Base-by-base conservation (phyloP, 257 asterid genomes). In the Lycium barbarum region DNA sequence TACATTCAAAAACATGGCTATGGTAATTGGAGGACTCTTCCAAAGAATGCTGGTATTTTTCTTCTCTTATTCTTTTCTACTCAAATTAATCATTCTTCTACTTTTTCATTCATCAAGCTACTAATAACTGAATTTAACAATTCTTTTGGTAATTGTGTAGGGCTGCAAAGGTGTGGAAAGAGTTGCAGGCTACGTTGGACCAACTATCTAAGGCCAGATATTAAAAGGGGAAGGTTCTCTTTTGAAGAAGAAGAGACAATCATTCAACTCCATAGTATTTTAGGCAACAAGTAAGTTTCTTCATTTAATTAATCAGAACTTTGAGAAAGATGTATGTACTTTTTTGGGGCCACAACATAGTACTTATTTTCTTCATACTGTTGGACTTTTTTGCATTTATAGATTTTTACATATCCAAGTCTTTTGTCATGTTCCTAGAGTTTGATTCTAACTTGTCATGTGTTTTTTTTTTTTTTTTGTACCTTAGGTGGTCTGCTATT, bases 141-240 rank as follows among this genome's bases (percentile, higher is more conserved):
- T 14, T 81, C 2, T 54, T 61, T 84, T 63, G 51, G n/a, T 12
- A 33, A 9, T 15, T 38, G 1, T 79, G n/a, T 33, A 94, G 98
- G 95, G 70, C 88, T 95, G 38, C 93, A 95, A 62, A 92, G 98
- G 86, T 95, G 98, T 81, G 98, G 98, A 63, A 95, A 95, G 88
- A 95, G 98, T 72, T 95, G 98, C 73, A 84, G 98, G 2, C 93
- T 95, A 22, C 91, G 97, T 3, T 93, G 97, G 98, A 95, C 98
- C 1, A 95, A 95, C n/a, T 95, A 95, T 86, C 90, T 95, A 86
- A 91, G 97, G 65, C 97, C 98, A 0, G 97, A 93, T 65, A 93
- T 95, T 81, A 95, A 93, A 68, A 87, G 97, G 59, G 97, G 98
- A 20, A 85, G 93, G 62, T 95, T 95, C 43, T 91, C 98, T 11